Base-by-base conservation (phyloP, 805 yeast genomes). In the Lachancea mirantina region DNA sequence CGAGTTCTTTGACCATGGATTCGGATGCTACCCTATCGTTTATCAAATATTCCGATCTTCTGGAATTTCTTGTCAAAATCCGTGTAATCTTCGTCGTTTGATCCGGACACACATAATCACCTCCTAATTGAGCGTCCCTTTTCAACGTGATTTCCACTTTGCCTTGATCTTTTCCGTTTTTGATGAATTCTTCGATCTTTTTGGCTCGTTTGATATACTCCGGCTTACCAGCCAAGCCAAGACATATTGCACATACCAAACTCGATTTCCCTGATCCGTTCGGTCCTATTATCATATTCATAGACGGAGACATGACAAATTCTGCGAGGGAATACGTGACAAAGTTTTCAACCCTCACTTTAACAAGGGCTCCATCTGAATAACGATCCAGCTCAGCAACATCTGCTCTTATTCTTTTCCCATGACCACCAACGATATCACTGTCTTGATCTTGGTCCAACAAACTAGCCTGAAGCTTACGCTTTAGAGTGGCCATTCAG, bases 221-320 rank as follows among this genome's bases (percentile, higher is more conserved):
- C 14, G 83, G 70, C 48, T 72, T 75, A 1, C 96, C 97, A 1
- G 80, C 89, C 11, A 92, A 61, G 0, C 96, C 95, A 20, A 92
- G 64, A 51, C 95, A 89, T 1, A 89, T 74, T 0, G 96, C 97
- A 39, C 96, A 84, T 4, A 92, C 88, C 47, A 92, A 74, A 0
- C 97, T 85, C 23, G 92, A 78, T 50, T 92, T 92, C 5, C 98
- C 98, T 0, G 95, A 74, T 21, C 99, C 99, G 54, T 92, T 92
- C 8, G 96, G 96, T 0, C 96, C 98, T 33, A 92, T 80, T 37
- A 92, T 82, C 78, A 92, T 75, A 52, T 92, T 92, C 51, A 92
- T 65, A 2, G 78, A 67, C 0, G 96, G 96, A 0, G 89, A 81
- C 36, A 89, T 68, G 23, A 68, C 66, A 56, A 84, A 85, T 55